These are phyloP conservation scores for Alternaria infectoria DNA, from an alignment of 2,329 filamentous ascomycete genomes.

Conservation along the genomic window DNA sequence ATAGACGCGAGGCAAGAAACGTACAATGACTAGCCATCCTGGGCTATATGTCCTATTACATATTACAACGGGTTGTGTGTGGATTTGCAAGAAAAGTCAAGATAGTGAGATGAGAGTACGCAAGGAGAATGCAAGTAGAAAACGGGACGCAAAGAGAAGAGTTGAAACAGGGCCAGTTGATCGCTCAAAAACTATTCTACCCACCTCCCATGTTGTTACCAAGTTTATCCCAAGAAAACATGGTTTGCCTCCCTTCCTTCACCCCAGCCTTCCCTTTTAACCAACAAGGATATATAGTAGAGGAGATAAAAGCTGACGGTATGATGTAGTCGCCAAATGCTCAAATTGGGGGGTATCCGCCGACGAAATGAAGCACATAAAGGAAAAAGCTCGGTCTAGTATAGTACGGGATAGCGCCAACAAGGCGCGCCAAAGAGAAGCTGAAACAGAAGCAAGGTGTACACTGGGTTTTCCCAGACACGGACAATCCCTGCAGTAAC, in stretches of 20 bases:
- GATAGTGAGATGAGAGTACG: not conserved
- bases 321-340: slow-evolving; percentile 42
- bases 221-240: slow-evolving; percentile 15
- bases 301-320: slow-evolving; percentile 5
- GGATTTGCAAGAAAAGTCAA: not conserved
- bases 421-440: slow-evolving; percentile 18
- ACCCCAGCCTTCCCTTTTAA: slow-evolving; percentile 14
- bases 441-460: slow-evolving; percentile 21
- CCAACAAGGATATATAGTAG: slow-evolving; percentile 22
- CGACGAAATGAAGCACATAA: slow-evolving; percentile 34
- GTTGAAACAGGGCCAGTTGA: slow-evolving; percentile 10
- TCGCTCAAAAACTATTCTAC: slow-evolving; percentile 25
- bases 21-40: slow-evolving; percentile 5
- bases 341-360: slow-evolving; percentile 44
- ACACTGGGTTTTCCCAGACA: slow-evolving; percentile 12
- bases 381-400: slow-evolving; percentile 37
- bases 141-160: slow-evolving; percentile 7
- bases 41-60: slow-evolving; percentile 3
- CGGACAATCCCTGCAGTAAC: slow-evolving; percentile 4
- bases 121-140: slow-evolving; percentile 2
- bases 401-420: slow-evolving; percentile 35
- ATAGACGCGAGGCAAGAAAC: not conserved
- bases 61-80: not conserved
- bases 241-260: slow-evolving; percentile 2
- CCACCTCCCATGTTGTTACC: slow-evolving; percentile 9